Evolutionary conservation across 495 filamentous ascomycete species (phyloP).

Genomic region (Pyrenula massariospora): DNA sequence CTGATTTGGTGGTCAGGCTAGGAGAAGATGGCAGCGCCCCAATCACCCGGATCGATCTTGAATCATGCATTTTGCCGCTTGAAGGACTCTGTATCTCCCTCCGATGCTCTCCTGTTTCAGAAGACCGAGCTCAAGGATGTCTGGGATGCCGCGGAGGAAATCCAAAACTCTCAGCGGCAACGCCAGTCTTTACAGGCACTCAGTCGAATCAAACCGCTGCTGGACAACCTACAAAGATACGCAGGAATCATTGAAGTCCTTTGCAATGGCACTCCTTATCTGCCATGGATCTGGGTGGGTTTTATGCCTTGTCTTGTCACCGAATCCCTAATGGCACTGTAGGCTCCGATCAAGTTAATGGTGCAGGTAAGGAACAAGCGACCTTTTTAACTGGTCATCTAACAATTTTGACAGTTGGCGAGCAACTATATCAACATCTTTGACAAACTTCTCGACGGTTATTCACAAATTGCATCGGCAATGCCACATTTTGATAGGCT

Average conservation of each 20-base stretch:
- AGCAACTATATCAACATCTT: too few relatives aligned
- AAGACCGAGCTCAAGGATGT: slow-evolving; percentile 24
- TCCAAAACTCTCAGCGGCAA: slow-evolving; percentile 23
- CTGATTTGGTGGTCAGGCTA: too few relatives aligned
- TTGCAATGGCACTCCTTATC: slow-evolving; percentile 32
- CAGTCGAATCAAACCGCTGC: slow-evolving; percentile 23
- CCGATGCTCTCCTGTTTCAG: slow-evolving; percentile 15
- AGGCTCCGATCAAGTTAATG: too few relatives aligned
- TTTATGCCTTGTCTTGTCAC: too few relatives aligned
- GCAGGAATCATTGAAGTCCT: slow-evolving; percentile 25
- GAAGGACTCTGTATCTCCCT: slow-evolving; percentile 12
- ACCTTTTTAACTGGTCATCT: too few relatives aligned
- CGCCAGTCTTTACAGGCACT: slow-evolving; percentile 24
- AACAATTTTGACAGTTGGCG: too few relatives aligned
- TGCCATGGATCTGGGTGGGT: slow-evolving; percentile 28
- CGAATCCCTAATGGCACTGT: too few relatives aligned
- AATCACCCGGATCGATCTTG: neutral
- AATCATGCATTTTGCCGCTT: slow-evolving; percentile 21
- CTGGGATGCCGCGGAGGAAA: slow-evolving; percentile 15
- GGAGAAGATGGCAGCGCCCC: too few relatives aligned
- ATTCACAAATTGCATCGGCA: slow-evolving; percentile 23
- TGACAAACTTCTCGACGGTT: slow-evolving; percentile 26
- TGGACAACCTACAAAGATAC: slow-evolving; percentile 24
- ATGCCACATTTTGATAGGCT: slow-evolving; percentile 25
- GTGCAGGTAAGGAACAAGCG: too few relatives aligned